A percentile compares a stretch with the other conserved stretches of the same genome.
These are phyloP conservation scores for Sporothrix globosa DNA, from an alignment of 2,329 filamentous ascomycete genomes.

Conservation along the genomic window DNA sequence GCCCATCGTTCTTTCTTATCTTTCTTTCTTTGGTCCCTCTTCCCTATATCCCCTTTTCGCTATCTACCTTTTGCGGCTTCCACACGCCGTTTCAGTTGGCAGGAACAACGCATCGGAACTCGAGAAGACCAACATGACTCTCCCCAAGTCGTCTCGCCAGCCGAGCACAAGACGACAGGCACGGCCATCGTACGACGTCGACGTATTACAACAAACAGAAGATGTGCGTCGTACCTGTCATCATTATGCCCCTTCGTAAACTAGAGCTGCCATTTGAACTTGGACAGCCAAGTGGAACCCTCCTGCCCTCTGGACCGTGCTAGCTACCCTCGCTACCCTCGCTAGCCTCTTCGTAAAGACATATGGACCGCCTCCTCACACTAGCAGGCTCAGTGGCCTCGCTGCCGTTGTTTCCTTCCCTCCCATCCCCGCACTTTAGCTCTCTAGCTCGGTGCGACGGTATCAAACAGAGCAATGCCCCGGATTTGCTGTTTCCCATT, in stretches of 20 bases:
- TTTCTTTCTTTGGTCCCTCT: neutral
- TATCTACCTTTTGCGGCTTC: no score
- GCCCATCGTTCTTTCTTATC: neutral
- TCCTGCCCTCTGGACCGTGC: no score
- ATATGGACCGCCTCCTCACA: neutral
- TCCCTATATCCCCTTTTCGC: neutral
- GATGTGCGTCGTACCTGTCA: neutral
- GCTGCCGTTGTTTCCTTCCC: neutral
- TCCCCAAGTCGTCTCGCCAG: neutral
- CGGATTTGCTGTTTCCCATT: constrained; percentile 23
- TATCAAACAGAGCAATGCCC: neutral
- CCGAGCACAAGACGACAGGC: constrained; percentile 1
- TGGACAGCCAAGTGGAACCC: neutral
- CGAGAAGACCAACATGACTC: neutral
- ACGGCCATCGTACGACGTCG: constrained; percentile 1
- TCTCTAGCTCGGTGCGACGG: neutral
- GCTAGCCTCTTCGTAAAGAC: no score
- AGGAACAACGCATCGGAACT: neutral
- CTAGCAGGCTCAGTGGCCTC: neutral
- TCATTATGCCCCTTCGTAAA: neutral
- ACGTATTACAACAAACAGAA: neutral
- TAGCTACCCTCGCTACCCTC: no score
- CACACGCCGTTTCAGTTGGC: no score
- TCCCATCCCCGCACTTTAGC: constrained; percentile 8
- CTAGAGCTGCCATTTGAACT: neutral